Evolutionary conservation across 2,329 filamentous ascomycete species (phyloP).

Genomic region (Thielaviopsis ethacetica): DNA sequence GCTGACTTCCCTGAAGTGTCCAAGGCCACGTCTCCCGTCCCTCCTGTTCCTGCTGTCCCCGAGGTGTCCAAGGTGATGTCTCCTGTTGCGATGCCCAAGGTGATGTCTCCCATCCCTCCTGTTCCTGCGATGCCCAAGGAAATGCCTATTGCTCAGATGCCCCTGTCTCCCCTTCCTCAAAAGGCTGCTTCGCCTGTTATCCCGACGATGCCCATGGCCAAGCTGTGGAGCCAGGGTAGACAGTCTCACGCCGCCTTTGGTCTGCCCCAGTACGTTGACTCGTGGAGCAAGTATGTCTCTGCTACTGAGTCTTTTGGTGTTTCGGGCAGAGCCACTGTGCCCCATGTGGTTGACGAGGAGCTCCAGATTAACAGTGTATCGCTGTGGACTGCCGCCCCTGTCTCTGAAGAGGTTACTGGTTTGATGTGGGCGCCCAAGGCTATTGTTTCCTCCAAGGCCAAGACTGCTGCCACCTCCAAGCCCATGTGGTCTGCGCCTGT

Average conservation of each 20-base stretch:
- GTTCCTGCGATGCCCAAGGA: neutral
- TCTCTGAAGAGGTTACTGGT: neutral
- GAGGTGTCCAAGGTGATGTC: neutral
- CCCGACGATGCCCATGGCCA: neutral
- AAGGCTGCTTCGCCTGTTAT: neutral
- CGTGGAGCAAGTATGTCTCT: constrained; percentile 8
- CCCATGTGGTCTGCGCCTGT: neutral
- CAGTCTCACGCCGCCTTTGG: neutral
- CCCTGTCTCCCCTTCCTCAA: neutral
- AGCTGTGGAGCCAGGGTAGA: constrained; percentile 3
- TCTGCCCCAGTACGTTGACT: constrained; percentile 3
- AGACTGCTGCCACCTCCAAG: neutral
- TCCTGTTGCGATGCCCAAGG: constrained; percentile 2
- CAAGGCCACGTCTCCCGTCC: neutral
- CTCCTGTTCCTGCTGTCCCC: neutral
- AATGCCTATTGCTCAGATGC: neutral
- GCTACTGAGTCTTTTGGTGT: neutral
- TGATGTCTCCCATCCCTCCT: neutral
- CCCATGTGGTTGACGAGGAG: constrained; percentile 1
- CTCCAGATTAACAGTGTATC: constrained; percentile 2
- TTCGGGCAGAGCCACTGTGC: neutral
- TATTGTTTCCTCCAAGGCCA: neutral
- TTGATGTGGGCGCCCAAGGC: neutral
- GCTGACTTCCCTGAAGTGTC: constrained; percentile 1
- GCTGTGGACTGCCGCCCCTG: neutral